phyloP scores from a whole-genome alignment of 169 alveolate genomes.

The Plasmodium coatneyi region DNA sequence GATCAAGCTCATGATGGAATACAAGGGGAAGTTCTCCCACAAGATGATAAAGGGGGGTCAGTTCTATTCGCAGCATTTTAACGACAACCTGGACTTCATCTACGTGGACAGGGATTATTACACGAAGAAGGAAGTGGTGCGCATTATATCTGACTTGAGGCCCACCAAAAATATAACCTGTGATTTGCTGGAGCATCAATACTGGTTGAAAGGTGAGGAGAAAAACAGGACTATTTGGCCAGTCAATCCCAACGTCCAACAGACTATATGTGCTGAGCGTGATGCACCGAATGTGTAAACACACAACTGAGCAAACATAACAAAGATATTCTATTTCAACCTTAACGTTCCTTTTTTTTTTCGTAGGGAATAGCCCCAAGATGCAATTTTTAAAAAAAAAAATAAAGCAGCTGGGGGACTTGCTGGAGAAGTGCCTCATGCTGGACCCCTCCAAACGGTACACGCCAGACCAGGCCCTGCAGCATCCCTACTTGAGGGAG shows the following conservation, averaged over 20 bases:
- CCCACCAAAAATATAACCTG: conserved; percentile 87
- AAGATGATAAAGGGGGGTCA: conserved; percentile 92
- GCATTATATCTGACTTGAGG: conserved; percentile 85
- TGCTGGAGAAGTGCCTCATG: conserved; percentile 93
- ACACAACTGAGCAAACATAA: neutral
- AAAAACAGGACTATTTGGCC: neutral
- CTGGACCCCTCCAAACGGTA: conserved; percentile 96
- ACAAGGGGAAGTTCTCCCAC: conserved; percentile 94
- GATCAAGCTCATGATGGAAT: conserved; percentile 95
- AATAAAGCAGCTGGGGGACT: conserved; percentile 92
- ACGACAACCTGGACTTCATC: conserved; percentile 84
- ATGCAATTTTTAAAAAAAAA: conserved; percentile 81
- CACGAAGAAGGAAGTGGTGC: conserved; percentile 86
- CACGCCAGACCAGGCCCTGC: conserved; percentile 96
- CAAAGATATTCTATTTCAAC: neutral
- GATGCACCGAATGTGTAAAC: neutral
- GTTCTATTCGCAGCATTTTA: conserved; percentile 89
- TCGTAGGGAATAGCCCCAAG: conserved; percentile 80
- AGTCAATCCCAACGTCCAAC: neutral
- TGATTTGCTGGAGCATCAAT: conserved; percentile 83
- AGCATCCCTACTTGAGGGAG: conserved; percentile 93
- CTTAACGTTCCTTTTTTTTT: neutral
- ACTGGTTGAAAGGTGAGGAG: conserved; percentile 78
- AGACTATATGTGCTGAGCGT: neutral
- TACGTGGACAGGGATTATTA: conserved; percentile 84